Evolutionary conservation across 2,329 filamentous ascomycete genomes (phyloP), one percentile per base, ranked within the genome.

Genomic region (Alternaria novae-zelandiae): DNA sequence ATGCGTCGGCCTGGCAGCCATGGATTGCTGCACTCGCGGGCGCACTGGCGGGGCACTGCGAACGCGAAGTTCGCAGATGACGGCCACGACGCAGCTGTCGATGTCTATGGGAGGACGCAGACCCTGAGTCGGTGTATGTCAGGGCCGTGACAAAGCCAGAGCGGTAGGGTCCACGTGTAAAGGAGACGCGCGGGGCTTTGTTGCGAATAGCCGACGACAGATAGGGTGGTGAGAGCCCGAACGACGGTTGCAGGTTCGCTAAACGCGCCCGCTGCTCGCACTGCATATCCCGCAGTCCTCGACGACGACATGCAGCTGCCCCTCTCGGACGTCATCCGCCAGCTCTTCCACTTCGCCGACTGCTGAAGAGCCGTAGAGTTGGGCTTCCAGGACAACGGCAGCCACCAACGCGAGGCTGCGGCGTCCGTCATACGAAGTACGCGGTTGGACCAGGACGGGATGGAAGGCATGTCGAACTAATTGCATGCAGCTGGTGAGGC

Each of bases 401-500:
- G 20, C 30, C 20, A 17, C 53, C 30, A 55, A 28, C 23, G 51
- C 58, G 44, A 44, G 41, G 45, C 46, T 30, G 55, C 47, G 45
- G 45, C 55, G 36, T 56, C 36, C 15, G 47, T 50, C 36, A 43
- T 58, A 45, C 59, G 54, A 58, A 61, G 60, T 54, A 62, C 58
- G 63, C 69, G 63, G 68, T 65, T 69, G 68, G 57, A 23, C 20
- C 26, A 30, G 54, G 54, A 57, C 68, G 62, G 57, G 50, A 60
- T 65, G 58, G 46, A 57, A 61, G 65, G 51, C 46, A 67, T 61
- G 61, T 54, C 63, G 50, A 64, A 58, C 66, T 73, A 69, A 75
- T 75, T 75, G 72, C 70, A 72, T 76, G 74, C 74, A 77, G 70
- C 68, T 65, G 58, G 60, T 61, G 63, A 63, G 65, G 70, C 65